Evolutionary conservation across 2,329 filamentous ascomycete species (phyloP), one percentile per base, ranked within the genome.

Genomic region (Boeremia exigua): DNA sequence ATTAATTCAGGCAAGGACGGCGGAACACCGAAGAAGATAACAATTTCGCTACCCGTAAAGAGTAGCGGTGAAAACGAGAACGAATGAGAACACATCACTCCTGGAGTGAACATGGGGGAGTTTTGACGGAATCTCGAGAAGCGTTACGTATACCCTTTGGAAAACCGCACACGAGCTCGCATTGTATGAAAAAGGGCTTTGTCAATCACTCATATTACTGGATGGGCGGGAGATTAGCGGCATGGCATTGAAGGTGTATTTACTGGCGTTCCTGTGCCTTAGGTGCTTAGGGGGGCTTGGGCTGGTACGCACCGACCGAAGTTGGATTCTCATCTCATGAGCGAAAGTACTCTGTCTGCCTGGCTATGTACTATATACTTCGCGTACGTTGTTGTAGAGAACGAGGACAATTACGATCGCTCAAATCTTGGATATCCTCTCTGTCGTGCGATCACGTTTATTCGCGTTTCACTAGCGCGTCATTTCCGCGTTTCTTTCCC

Each of bases 1-100:
- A 63, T 81, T 48, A 78, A 74, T 48, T 72, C 75, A 2, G 75
- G 74, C 37, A 80, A 81, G 60, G 79, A 81, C 43, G 63, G 67
- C 23, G 68, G 69, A 4, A 64, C 60, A 6, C 69, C 75, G n/a
- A 77, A 77, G 62, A 78, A 77, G 63, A 77, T 78, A 48, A 70
- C 74, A 7, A 69, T 78, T 12, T 71, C 71, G 2, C 67, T 77
- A 19, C 74, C 73, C n/a, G 62, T 78, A 15, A 78, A 78, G 59
- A 75, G 70, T 29, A 66, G 67, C 19, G 68, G 67, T 8, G 68
- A 71, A 51, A 67, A 67, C 28, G 67, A 72, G 39, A 66, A 65
- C 39, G 72, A 74, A 54, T 72, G 30, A 46, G 46, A 15, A 15
- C 37, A 12, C 36, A 12, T 45, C 33, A 32, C 15, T 32, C 39